These are phyloP conservation scores for Sistotremastrum suecicum DNA, from an alignment of 768 basidiomycete species.

Conservation along the genomic window DNA sequence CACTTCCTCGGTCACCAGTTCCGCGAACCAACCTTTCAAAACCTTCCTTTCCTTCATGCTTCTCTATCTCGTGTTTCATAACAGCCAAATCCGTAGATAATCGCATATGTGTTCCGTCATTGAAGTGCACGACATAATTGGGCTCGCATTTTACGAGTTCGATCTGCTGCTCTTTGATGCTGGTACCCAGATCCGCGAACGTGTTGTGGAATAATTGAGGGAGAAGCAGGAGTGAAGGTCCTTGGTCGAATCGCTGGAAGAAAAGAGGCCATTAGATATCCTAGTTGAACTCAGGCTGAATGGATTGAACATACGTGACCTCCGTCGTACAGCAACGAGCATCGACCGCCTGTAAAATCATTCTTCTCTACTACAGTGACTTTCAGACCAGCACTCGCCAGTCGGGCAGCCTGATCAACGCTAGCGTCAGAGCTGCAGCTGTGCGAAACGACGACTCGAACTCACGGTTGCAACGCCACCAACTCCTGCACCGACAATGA, in stretches of 20 bases:
- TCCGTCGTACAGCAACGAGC: conserved; percentile 20
- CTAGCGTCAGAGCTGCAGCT: neutral
- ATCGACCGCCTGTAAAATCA: conserved; percentile 25
- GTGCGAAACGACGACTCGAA: neutral
- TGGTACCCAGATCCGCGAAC: conserved; percentile 22
- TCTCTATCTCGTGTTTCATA: conserved; percentile 22
- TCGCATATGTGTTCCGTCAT: conserved; percentile 23
- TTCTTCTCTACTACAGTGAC: conserved; percentile 27
- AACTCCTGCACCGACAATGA: neutral
- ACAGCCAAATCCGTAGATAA: conserved; percentile 19
- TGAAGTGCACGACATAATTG: conserved; percentile 26
- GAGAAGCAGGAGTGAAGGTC: conserved; percentile 20
- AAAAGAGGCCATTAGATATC: neutral
- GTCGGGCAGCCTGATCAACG: conserved; percentile 17
- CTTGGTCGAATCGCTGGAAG: conserved; percentile 25
- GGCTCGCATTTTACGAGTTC: conserved; percentile 26
- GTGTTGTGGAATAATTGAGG: conserved; percentile 23
- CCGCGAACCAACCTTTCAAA: conserved; percentile 13
- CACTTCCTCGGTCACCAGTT: neutral
- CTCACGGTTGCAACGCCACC: neutral
- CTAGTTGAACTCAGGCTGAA: neutral
- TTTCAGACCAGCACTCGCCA: conserved; percentile 23
- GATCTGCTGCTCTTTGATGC: conserved; percentile 18
- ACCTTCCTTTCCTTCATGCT: conserved; percentile 22
- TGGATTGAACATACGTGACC: conserved; percentile 4